Percentiles rank a stretch among this genome's conserved stretches.
Evolutionary conservation across 306 rosid species (phyloP).

Genomic region (Erythrophleum fordii): DNA sequence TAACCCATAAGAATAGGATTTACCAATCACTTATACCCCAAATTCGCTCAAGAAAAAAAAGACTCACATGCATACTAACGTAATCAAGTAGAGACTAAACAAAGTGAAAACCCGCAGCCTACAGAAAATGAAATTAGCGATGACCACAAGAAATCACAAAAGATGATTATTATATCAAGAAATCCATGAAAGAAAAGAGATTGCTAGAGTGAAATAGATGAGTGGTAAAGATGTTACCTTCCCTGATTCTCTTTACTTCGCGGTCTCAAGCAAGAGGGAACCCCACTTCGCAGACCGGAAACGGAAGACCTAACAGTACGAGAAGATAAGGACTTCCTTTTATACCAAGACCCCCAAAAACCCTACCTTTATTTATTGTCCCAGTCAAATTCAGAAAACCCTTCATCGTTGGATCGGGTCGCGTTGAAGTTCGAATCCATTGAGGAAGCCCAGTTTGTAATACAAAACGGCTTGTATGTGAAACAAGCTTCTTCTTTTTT

Average conservation of each 20-base stretch:
- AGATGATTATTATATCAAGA: background rate
- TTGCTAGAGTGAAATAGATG: background rate
- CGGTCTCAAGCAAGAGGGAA: slow-evolving; percentile 3
- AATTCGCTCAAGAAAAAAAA: background rate
- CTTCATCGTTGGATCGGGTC: background rate
- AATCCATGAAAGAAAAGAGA: background rate
- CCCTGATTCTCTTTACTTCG: slow-evolving; percentile 13
- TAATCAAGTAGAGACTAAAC: background rate
- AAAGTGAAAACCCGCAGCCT: background rate
- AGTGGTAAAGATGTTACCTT: slow-evolving; percentile 37
- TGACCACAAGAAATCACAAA: background rate
- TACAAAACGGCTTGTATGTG: background rate
- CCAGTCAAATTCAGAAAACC: background rate
- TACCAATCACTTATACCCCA: background rate
- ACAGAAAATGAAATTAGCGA: background rate
- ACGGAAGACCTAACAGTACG: slow-evolving; percentile 19
- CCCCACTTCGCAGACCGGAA: slow-evolving; percentile 17
- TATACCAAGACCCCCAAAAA: slow-evolving; percentile 40
- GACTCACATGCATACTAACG: background rate
- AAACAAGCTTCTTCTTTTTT: no score
- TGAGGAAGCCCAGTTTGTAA: background rate
- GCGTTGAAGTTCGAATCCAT: background rate
- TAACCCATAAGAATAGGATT: background rate
- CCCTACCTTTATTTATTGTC: slow-evolving; percentile 33
- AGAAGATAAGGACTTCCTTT: slow-evolving; percentile 43